Evolutionary conservation across 148 eudicot species (phyloP).

Genomic region (Cornus suecica): DNA sequence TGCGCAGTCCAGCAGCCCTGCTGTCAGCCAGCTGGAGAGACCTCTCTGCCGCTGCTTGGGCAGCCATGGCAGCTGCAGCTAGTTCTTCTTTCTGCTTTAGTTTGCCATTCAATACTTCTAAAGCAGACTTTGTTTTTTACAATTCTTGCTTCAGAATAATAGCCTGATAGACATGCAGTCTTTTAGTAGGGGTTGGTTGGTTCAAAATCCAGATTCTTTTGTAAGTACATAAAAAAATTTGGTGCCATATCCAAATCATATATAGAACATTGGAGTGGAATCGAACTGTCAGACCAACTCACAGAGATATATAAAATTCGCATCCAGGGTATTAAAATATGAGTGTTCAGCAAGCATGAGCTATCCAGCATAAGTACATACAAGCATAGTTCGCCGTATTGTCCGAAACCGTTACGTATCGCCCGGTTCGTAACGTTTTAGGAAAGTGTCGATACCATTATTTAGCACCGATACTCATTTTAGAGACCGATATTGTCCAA

Average conservation of each 20-base stretch:
- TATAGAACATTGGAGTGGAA: background rate
- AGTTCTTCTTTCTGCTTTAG: constrained; percentile 64
- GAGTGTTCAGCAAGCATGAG: background rate
- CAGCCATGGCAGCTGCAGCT: constrained; percentile 65
- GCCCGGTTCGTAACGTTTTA: no score
- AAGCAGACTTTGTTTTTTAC: constrained; percentile 56
- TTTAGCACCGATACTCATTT: no score
- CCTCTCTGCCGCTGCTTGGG: constrained; percentile 63
- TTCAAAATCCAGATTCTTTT: background rate
- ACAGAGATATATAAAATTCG: background rate
- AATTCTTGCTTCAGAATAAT: constrained; percentile 53
- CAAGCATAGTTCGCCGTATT: no score
- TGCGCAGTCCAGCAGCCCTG: constrained; percentile 38
- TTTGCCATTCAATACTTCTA: constrained; percentile 50
- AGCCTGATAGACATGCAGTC: constrained; percentile 25
- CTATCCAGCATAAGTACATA: background rate
- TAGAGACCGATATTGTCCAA: no score
- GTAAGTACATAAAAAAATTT: background rate
- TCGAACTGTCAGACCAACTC: no score
- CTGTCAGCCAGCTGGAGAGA: constrained; percentile 66
- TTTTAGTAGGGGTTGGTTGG: no score
- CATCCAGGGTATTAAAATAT: background rate
- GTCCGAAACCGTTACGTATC: no score
- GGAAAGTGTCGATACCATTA: no score
- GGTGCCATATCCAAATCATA: background rate